Percentiles rank a stretch among this genome's conserved stretches.
Conservation (phyloP, 2,329 filamentous ascomycete genomes). For the Pseudogymnoascus verrucosus region DNA sequence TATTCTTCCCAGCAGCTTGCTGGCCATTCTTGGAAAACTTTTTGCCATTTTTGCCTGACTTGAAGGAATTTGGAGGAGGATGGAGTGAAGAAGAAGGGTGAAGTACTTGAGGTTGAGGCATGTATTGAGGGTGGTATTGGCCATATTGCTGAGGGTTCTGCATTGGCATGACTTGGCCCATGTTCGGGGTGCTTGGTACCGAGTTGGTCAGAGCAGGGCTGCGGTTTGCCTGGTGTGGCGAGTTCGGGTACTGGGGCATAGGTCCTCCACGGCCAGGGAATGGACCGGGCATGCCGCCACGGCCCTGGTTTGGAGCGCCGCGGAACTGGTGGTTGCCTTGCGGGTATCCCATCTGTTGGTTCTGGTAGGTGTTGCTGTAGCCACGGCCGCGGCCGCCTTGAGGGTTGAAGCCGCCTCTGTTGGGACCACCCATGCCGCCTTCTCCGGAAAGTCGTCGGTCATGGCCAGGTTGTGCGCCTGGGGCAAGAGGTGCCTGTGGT, state of each 20-base stretch:
- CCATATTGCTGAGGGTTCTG: conserved; percentile 42
- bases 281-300: conserved; percentile 39
- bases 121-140: conserved; percentile 30
- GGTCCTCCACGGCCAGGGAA: conserved; percentile 38
- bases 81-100: conserved; percentile 32
- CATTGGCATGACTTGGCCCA: conserved; percentile 60
- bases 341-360: conserved; percentile 41
- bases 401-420: conserved; percentile 50
- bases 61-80: conserved; percentile 14
- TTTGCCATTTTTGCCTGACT: conserved; percentile 7
- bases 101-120: conserved; percentile 44
- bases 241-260: conserved; percentile 51
- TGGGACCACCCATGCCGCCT: conserved; percentile 57
- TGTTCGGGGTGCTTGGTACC: conserved; percentile 62
- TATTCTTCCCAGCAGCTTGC: conserved; percentile 9
- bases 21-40: conserved; percentile 5
- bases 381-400: conserved; percentile 39
- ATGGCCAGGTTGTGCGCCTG: conserved; percentile 63
- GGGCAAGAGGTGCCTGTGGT: conserved; percentile 51
- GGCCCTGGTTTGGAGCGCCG: conserved; percentile 35
- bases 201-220: conserved; percentile 60
- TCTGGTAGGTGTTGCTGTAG: conserved; percentile 38
- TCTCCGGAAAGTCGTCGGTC: conserved; percentile 77
- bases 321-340: conserved; percentile 22
- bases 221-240: conserved; percentile 54